These are phyloP conservation scores for Takashimella koratensis DNA, from an alignment of 1,284 basidiomycete genomes.

Conservation along the genomic window DNA sequence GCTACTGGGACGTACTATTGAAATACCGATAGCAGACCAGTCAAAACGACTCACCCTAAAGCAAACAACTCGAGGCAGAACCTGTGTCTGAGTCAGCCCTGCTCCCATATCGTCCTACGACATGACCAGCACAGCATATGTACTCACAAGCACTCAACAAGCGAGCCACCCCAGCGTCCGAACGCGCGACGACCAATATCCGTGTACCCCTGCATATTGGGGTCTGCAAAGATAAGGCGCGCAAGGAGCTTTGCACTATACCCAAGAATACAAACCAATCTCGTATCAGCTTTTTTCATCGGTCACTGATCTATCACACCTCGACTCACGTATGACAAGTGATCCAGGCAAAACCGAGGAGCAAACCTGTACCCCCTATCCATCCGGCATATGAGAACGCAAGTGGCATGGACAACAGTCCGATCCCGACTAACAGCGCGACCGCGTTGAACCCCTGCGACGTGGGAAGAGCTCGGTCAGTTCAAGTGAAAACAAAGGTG, in stretches of 20 bases:
- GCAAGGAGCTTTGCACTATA: constrained; percentile 78
- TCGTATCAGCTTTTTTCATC: too few species aligned
- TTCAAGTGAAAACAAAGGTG: not conserved
- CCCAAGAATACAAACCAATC: not conserved
- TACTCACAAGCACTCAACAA: constrained; percentile 41
- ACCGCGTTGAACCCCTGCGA: constrained; percentile 84
- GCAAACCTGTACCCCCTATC: constrained; percentile 68
- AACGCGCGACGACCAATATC: constrained; percentile 87
- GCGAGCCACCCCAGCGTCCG: constrained; percentile 61
- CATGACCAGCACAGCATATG: constrained; percentile 50
- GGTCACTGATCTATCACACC: too few species aligned
- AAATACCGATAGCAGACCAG: not conserved
- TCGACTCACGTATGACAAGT: constrained; percentile 78
- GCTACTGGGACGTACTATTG: too few species aligned
- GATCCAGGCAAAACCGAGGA: constrained; percentile 71
- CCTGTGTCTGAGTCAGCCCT: constrained; percentile 17
- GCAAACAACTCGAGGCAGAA: constrained; percentile 85
- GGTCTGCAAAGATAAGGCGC: constrained; percentile 66
- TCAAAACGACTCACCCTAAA: constrained; percentile 19
- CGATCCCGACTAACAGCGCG: constrained; percentile 81
- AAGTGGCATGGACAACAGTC: constrained; percentile 82
- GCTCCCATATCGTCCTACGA: constrained; percentile 35
- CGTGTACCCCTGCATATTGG: constrained; percentile 71
- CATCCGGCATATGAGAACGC: constrained; percentile 85
- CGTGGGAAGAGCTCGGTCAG: not conserved